Evolutionary conservation across 2,329 filamentous ascomycete species (phyloP).

Genomic region (Monosporascus sp.): DNA sequence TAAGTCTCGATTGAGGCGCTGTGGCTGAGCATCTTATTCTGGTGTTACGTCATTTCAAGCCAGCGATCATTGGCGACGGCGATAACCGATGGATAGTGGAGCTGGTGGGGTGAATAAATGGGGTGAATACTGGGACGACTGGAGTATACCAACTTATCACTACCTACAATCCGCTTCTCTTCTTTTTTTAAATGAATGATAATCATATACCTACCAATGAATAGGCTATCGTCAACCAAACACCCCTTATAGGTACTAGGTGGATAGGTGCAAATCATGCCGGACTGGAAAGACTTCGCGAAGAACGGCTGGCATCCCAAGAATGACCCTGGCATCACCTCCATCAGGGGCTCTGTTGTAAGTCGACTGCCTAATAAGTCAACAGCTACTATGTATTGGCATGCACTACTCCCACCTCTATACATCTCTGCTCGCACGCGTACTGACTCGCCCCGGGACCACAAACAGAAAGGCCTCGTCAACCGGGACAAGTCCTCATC

Average conservation of each 20-base stretch:
- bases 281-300: conserved; percentile 41
- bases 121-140: not conserved
- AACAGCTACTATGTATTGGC: not conserved
- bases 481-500: conserved; percentile 31
- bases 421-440: conserved; percentile 4
- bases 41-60: not conserved
- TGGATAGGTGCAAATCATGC: conserved; percentile 29
- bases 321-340: conserved; percentile 29
- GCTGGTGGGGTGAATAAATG: not conserved
- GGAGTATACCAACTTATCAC: too few species aligned
- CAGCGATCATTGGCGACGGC: not conserved
- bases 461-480: conserved; percentile 39
- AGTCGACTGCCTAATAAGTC: conserved; percentile 30
- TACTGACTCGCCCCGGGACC: not conserved
- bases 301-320: conserved; percentile 51
- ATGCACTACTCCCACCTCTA: conserved; percentile 1
- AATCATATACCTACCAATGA: too few species aligned
- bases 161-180: too few species aligned
- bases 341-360: conserved; percentile 43
- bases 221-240: not conserved
- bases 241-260: not conserved
- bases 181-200: too few species aligned
- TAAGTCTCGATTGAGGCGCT: too few species aligned
- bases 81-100: too few species aligned
- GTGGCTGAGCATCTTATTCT: not conserved